These are phyloP conservation scores for Phragmites australis DNA, from an alignment of 176 grass and related monocot genomes.

Conservation along the genomic window DNA sequence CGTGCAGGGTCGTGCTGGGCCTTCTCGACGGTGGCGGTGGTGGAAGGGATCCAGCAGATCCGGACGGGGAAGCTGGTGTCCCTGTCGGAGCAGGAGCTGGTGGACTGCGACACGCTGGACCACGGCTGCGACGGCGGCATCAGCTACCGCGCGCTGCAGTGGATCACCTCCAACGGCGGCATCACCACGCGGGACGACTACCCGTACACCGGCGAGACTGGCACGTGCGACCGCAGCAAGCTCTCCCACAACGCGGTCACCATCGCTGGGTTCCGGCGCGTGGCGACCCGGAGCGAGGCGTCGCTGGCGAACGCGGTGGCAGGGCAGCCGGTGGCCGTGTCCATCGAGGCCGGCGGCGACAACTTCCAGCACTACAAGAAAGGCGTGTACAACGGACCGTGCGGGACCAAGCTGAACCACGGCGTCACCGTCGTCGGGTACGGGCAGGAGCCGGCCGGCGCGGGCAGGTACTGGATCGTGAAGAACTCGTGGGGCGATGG, in stretches of 20 bases:
- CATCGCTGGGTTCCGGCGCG: conserved; percentile 45
- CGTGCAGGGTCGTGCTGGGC: conserved; percentile 66
- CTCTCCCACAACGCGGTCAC: conserved; percentile 32
- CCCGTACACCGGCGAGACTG: conserved; percentile 46
- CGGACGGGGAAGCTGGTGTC: conserved; percentile 54
- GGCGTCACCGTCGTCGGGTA: conserved; percentile 61
- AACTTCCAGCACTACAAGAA: conserved; percentile 63
- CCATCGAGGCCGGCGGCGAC: conserved; percentile 55
- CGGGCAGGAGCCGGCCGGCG: conserved; percentile 10
- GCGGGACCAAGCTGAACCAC: conserved; percentile 58
- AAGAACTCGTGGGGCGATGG: conserved; percentile 74
- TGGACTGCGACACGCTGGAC: conserved; percentile 63
- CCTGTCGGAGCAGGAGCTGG: conserved; percentile 70
- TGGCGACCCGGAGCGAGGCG: conserved; percentile 39
- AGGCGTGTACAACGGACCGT: conserved; percentile 61
- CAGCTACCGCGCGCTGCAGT: conserved; percentile 54
- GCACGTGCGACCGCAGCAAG: conserved; percentile 45
- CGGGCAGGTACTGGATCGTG: conserved; percentile 60
- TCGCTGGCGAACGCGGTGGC: conserved; percentile 49
- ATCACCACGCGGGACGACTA: conserved; percentile 52
- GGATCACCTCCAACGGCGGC: conserved; percentile 58
- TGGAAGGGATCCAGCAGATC: conserved; percentile 63
- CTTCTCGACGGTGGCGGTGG: conserved; percentile 54
- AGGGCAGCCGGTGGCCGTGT: conserved; percentile 58
- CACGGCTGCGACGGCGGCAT: conserved; percentile 56